A percentile compares a stretch with the other conserved stretches of the same genome.
These are phyloP conservation scores for Brassica cretica DNA, from an alignment of 345 rosid genomes.

Conservation along the genomic window DNA sequence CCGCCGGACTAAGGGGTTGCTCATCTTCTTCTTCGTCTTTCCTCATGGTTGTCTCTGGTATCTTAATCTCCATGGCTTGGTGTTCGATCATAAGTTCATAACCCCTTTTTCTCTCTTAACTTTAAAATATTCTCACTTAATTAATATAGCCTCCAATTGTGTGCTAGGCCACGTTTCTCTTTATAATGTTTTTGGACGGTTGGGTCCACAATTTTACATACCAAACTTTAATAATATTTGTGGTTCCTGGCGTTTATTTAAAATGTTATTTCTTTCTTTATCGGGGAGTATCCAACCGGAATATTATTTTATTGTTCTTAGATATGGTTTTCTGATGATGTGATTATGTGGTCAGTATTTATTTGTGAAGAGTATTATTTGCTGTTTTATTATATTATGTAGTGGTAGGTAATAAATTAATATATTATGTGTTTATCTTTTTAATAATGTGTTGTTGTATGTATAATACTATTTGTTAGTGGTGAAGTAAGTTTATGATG, in stretches of 20 bases:
- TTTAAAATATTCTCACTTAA: not conserved
- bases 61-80: constrained; percentile 34
- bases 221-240: not conserved
- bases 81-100: not conserved
- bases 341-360: too few species aligned
- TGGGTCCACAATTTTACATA: constrained; percentile 7
- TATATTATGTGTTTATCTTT: too few species aligned
- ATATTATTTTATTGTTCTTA: too few species aligned
- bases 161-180: constrained; percentile 18
- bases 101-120: not conserved
- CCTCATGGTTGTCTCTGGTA: constrained; percentile 13
- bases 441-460: too few species aligned
- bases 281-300: too few species aligned
- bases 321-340: too few species aligned
- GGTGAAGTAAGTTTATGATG: too few species aligned
- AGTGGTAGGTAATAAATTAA: too few species aligned
- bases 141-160: constrained; percentile 2
- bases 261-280: not conserved
- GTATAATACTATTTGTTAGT: too few species aligned
- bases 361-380: too few species aligned
- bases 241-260: not conserved
- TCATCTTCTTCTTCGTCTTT: constrained; percentile 29
- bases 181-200: constrained; percentile 4
- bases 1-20: constrained; percentile 59
- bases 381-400: too few species aligned